Evolutionary conservation across 2,329 filamentous ascomycete species (phyloP), one percentile per base, ranked within the genome.

Genomic region (Parasarocladium wereldwijsianum): DNA sequence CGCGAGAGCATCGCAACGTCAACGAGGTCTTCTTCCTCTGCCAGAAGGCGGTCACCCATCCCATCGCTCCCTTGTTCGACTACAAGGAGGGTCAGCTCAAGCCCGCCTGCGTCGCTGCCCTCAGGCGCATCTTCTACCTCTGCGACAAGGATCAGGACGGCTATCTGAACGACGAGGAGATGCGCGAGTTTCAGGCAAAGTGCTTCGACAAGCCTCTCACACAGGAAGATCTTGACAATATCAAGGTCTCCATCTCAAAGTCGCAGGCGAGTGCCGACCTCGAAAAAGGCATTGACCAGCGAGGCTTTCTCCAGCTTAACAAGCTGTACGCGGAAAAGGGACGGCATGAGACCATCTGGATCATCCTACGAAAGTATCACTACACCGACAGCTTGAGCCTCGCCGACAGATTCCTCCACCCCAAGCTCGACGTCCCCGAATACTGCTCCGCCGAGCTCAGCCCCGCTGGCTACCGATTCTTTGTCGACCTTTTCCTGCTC

Each of bases 11-110:
- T 47, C 76, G 79, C 43, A 94, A 94, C 52, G 82, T 94, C 50
- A 93, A 93, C 50, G 86, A 87, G 52, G 84, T 87, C 35, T 96
- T 98, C 58, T 96, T 93, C 46, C 73, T 98, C 10, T 98, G 90
- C 52, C 90, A 98, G 53, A 96, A 96, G 49, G 90, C 90, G 12
- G 87, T 98, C 43, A 94, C 86, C 3, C 86, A 96, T 51, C 90
- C 90, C 1, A 93, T 98, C 40, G 87, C 90, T 1, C 90, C 90
- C 6, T 67, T 98, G 5, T 98, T 93, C 50, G 90, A 98, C 54
- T 86, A 92, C 35, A 98, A 96, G 55, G 90, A 98, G 54, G 74
- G 64, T 1, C 69, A 73, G 33, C 60, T 98, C 30, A 98, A 98
- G 56, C 86, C 86, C 0, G 80, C 81, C 1, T 90, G 87, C 20